Evolutionary conservation across 768 basidiomycete genomes (phyloP).

Genomic region (Amylocystis lapponica): DNA sequence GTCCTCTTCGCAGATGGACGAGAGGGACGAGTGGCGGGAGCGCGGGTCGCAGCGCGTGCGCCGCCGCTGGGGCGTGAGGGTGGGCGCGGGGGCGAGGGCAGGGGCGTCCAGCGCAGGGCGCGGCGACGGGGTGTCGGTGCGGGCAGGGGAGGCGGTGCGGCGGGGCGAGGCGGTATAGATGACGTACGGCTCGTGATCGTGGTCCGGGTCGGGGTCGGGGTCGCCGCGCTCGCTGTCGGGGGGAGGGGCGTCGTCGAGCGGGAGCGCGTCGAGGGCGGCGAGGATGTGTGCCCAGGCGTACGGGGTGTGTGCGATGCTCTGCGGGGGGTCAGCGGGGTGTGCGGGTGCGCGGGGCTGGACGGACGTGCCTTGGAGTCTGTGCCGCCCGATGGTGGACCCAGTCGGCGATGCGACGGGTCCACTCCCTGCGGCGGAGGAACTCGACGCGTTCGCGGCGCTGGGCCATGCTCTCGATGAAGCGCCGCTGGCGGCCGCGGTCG

Average conservation of each 20-base stretch:
- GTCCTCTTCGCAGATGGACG: slow-evolving; percentile 20
- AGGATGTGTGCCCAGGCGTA: slow-evolving; percentile 18
- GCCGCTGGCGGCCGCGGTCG: slow-evolving; percentile 37
- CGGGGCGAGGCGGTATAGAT: slow-evolving; percentile 18
- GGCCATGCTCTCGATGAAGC: slow-evolving; percentile 37
- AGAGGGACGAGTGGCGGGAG: slow-evolving; percentile 19
- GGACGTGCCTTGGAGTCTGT: not conserved
- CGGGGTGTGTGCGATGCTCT: slow-evolving; percentile 10
- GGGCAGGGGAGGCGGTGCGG: not conserved
- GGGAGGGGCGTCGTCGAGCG: slow-evolving; percentile 7
- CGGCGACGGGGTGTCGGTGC: slow-evolving; percentile 3
- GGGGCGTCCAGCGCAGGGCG: slow-evolving; percentile 9
- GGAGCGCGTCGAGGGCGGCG: slow-evolving; percentile 14
- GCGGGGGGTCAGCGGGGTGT: not conserved
- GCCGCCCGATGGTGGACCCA: slow-evolving; percentile 22
- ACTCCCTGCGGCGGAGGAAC: slow-evolving; percentile 44
- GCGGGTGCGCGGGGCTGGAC: not conserved
- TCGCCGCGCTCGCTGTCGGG: not conserved
- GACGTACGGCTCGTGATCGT: slow-evolving; percentile 16
- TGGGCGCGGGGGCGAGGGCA: slow-evolving; percentile 4
- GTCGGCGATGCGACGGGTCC: slow-evolving; percentile 34
- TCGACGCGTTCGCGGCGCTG: slow-evolving; percentile 48
- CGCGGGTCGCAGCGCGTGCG: slow-evolving; percentile 8
- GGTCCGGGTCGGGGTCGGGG: slow-evolving; percentile 11
- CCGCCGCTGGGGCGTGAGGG: slow-evolving; percentile 6